phyloP scores from a whole-genome alignment of 2,329 filamentous ascomycete species.

The Phoma sp. region DNA sequence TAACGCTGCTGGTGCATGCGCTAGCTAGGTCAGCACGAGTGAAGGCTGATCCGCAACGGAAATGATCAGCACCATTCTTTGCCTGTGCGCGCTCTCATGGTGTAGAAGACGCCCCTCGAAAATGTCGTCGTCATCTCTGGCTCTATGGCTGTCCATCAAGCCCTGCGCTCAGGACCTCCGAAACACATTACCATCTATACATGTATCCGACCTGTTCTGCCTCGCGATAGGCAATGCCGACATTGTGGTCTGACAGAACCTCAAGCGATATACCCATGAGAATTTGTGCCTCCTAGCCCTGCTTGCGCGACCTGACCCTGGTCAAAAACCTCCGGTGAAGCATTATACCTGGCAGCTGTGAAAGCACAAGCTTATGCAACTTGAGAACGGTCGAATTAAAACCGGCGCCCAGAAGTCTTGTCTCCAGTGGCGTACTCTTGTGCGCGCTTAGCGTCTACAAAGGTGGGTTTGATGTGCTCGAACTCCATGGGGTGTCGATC shows the following conservation, averaged over 20 bases:
- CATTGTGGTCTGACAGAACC: not conserved
- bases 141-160: too few relatives aligned
- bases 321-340: not conserved
- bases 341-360: not conserved
- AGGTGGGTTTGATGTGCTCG: not conserved
- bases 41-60: slow-evolving; percentile 3
- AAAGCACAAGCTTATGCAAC: not conserved
- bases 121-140: too few relatives aligned
- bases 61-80: not conserved
- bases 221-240: not conserved
- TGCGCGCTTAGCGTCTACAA: slow-evolving; percentile 2
- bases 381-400: not conserved
- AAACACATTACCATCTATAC: too few relatives aligned
- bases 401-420: slow-evolving; percentile 2
- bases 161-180: too few relatives aligned
- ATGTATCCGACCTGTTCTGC: too few relatives aligned
- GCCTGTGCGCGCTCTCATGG: not conserved
- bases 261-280: not conserved
- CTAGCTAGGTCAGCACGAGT: not conserved
- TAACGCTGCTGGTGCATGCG: not conserved
- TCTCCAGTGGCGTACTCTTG: not conserved
- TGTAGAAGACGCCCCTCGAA: too few relatives aligned
- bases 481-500: not conserved
- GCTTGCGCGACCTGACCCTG: not conserved
- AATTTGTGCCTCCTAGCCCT: not conserved